Conservation (phyloP, 148 eudicot species). For the Rhododendron molle region DNA sequence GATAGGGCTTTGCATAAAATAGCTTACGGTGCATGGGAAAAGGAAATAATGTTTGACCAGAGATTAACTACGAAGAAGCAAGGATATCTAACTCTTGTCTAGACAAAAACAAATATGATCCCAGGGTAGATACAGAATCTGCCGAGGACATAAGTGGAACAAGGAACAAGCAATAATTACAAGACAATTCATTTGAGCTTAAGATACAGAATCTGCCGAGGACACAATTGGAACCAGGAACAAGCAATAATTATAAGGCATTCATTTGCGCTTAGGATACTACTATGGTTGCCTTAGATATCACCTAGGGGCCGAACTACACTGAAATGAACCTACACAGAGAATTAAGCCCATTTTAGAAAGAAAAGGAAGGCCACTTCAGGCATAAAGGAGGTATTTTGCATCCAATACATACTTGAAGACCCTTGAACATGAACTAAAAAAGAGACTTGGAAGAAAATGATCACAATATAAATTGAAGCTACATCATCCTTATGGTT, state of each 20-base stretch:
- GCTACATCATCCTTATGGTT: not conserved
- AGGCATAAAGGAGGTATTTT: not conserved
- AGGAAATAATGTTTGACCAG: not conserved
- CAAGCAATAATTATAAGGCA: not conserved
- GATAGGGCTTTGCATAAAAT: not conserved
- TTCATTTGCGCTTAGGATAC: not conserved
- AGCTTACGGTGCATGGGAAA: not conserved
- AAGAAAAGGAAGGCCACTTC: not conserved
- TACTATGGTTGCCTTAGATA: not conserved
- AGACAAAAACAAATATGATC: not conserved
- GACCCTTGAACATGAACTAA: not conserved
- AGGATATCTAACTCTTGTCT: not conserved
- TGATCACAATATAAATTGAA: not conserved
- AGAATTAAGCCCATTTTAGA: not conserved
- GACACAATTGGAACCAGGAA: not conserved
- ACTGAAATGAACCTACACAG: not conserved
- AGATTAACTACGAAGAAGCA: not conserved
- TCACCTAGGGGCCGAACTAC: not conserved
- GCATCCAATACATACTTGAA: not conserved
- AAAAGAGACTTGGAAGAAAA: not conserved
- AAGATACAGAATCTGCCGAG: not conserved
- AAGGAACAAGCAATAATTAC: not conserved
- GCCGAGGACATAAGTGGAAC: not conserved
- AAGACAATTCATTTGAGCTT: not conserved
- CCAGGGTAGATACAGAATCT: not conserved